Conservation (phyloP, 306 rosid genomes). For the Malus sylvestris region DNA sequence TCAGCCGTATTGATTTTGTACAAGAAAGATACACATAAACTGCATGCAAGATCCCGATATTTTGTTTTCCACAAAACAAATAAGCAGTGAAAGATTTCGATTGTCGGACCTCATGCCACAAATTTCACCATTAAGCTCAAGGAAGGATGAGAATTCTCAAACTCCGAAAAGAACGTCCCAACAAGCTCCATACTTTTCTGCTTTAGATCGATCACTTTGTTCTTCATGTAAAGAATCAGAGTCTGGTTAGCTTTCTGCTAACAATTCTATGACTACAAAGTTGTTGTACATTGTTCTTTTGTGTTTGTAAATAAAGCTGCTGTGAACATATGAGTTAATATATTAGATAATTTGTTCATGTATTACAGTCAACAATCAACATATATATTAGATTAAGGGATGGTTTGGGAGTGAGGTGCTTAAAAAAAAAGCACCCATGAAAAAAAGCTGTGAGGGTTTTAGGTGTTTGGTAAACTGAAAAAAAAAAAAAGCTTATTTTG, state of each 20-base stretch:
- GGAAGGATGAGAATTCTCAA: constrained; percentile 40
- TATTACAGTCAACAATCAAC: too few species aligned
- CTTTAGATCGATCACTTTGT: constrained; percentile 57
- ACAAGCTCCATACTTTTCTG: constrained; percentile 63
- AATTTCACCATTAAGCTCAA: constrained; percentile 49
- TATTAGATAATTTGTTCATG: too few species aligned
- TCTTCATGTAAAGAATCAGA: not conserved
- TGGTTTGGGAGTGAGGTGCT: too few species aligned
- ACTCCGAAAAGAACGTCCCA: constrained; percentile 54
- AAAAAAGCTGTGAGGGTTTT: too few species aligned
- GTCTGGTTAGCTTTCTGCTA: constrained; percentile 21
- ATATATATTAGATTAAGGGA: too few species aligned
- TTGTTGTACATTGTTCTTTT: too few species aligned
- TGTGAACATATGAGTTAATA: not conserved
- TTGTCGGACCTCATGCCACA: constrained; percentile 62
- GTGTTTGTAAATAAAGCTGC: constrained; percentile 15
- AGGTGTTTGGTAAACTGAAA: too few species aligned
- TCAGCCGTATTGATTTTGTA: not conserved
- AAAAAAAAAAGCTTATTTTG: too few species aligned
- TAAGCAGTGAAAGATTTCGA: constrained; percentile 53
- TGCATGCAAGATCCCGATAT: not conserved
- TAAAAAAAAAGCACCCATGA: too few species aligned
- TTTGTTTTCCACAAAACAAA: constrained; percentile 42
- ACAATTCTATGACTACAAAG: not conserved
- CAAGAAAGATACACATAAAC: not conserved